Percentiles rank a stretch among this genome's conserved stretches.
Conservation (phyloP, 1,284 basidiomycete species). For the Schizophyllum amplum region DNA sequence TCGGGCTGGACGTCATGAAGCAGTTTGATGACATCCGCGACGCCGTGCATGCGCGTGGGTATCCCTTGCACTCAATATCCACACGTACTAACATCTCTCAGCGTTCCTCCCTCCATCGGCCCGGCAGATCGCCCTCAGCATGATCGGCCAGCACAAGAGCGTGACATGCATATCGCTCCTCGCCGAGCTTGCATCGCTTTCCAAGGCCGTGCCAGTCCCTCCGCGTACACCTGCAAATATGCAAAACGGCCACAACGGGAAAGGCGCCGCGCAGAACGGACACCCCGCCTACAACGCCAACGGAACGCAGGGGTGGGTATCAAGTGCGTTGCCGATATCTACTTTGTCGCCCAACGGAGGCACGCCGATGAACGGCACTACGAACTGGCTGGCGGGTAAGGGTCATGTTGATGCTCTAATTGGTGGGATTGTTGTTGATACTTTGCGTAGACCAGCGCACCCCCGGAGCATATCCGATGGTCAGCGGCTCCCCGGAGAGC, state of each 20-base stretch:
- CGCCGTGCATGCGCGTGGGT: slow-evolving; percentile 11
- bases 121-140: slow-evolving; percentile 41
- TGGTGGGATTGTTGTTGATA: not conserved
- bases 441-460: not conserved
- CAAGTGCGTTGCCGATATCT: not conserved
- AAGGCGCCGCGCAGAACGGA: not conserved
- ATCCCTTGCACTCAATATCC: not conserved
- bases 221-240: slow-evolving; percentile 20
- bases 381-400: not conserved
- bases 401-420: not conserved
- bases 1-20: slow-evolving; percentile 58
- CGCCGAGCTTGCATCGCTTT: slow-evolving; percentile 30
- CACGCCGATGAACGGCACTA: not conserved
- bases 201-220: slow-evolving; percentile 16
- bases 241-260: not conserved
- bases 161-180: slow-evolving; percentile 40
- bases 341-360: not conserved
- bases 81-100: not conserved
- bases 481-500: slow-evolving; percentile 45
- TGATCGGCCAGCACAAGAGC: slow-evolving; percentile 52
- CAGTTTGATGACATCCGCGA: slow-evolving; percentile 16
- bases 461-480: not conserved
- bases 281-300: not conserved
- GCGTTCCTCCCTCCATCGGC: slow-evolving; percentile 29
- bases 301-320: not conserved